These are phyloP conservation scores for Zea mays DNA, from an alignment of 176 grass and related monocot genomes.

Conservation along the genomic window Zm-B73-REFERENCE-NAM-5.0 NC_050096.1:208920001-208920500, in stretches of 20 bases:
- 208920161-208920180: constrained; percentile 13
- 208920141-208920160: constrained; percentile 2
- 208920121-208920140: constrained; percentile 6
- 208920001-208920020: constrained; percentile 13
- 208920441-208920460: not conserved
- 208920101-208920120: constrained; percentile 60
- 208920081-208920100: constrained; percentile 94
- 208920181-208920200: constrained; percentile 84
- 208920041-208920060: constrained; percentile 85
- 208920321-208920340: constrained; percentile 1
- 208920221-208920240: constrained; percentile 94
- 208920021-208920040: constrained; percentile 21
- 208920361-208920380: not conserved
- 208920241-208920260: constrained; percentile 96
- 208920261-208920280: constrained; percentile 17
- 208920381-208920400: not conserved
- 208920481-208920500: constrained; percentile 63
- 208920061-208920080: constrained; percentile 79
- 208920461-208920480: constrained; percentile 27
- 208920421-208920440: constrained; percentile 3
- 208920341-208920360: constrained; percentile 2
- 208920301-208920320: not conserved
- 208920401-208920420: not conserved
- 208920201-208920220: constrained; percentile 83
- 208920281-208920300: not conserved